phyloP scores from a whole-genome alignment of 257 asterid genomes.

The Solanum medicagineum region DNA sequence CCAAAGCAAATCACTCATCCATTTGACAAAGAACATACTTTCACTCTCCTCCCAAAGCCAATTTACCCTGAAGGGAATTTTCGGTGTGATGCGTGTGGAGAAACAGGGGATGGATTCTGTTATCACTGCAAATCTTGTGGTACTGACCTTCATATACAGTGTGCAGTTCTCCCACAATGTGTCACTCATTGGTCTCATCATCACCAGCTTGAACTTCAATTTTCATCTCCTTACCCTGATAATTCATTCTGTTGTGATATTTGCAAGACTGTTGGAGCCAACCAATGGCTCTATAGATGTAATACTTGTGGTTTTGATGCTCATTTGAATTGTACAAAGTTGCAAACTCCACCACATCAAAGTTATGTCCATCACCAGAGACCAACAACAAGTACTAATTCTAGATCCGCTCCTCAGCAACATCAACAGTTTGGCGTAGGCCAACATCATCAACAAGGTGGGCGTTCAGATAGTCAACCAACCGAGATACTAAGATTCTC shows the following conservation, averaged over 20 bases:
- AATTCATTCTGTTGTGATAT: constrained; percentile 31
- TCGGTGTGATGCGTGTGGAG: constrained; percentile 40
- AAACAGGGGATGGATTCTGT: constrained; percentile 19
- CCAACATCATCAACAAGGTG: no score
- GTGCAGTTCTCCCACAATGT: constrained; percentile 32
- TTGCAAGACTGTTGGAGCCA: constrained; percentile 17
- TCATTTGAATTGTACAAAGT: constrained; percentile 39
- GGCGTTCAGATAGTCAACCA: no score
- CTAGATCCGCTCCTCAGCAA: constrained; percentile 9
- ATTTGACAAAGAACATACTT: constrained; percentile 22
- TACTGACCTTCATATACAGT: constrained; percentile 31
- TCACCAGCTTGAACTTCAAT: constrained; percentile 30
- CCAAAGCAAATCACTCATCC: constrained; percentile 43
- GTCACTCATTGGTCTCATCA: constrained; percentile 13
- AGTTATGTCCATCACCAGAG: not conserved
- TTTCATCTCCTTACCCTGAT: constrained; percentile 24
- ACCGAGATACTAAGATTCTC: no score
- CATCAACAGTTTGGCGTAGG: not conserved
- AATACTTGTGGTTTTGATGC: constrained; percentile 36
- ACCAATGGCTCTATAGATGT: constrained; percentile 54
- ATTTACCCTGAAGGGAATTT: constrained; percentile 22
- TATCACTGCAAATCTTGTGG: constrained; percentile 51
- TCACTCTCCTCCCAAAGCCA: constrained; percentile 31
- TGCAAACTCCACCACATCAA: not conserved
- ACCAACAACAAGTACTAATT: not conserved